phyloP scores from a whole-genome alignment of 2,329 filamentous ascomycete species.

The Kalaharituber pfeilii region DNA sequence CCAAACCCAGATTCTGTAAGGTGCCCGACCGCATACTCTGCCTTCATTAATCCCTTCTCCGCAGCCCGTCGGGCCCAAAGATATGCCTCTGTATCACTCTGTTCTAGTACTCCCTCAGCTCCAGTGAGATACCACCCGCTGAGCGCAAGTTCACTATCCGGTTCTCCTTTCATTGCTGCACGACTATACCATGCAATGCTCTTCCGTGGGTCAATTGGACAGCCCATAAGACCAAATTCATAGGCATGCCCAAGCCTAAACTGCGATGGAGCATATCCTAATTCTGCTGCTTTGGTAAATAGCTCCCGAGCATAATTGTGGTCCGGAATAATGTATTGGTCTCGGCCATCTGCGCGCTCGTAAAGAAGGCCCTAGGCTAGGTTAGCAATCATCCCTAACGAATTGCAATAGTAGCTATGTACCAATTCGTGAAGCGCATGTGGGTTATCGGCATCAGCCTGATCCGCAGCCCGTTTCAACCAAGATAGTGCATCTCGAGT shows the following conservation, averaged over 20 bases:
- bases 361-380: conserved; percentile 35
- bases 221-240: conserved; percentile 74
- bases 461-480: conserved; percentile 83
- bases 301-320: conserved; percentile 64
- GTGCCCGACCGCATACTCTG: conserved; percentile 96
- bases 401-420: conserved; percentile 29
- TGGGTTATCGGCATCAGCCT: conserved; percentile 75
- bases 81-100: conserved; percentile 91
- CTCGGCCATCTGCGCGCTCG: conserved; percentile 43
- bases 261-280: conserved; percentile 92
- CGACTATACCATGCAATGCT: conserved; percentile 90
- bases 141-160: conserved; percentile 71
- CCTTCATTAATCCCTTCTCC: conserved; percentile 70
- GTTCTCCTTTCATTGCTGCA: conserved; percentile 76
- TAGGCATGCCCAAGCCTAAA: conserved; percentile 74
- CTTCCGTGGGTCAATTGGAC: conserved; percentile 61
- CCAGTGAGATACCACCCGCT: conserved; percentile 94
- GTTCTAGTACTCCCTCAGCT: conserved; percentile 66
- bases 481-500: conserved; percentile 73
- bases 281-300: conserved; percentile 66
- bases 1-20: conserved; percentile 94
- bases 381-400: not conserved
- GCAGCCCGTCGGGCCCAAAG: conserved; percentile 93
- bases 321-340: conserved; percentile 55
- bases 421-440: conserved; percentile 85